Base-by-base conservation (phyloP, 805 yeast species). In the Metschnikowia borealis region DNA sequence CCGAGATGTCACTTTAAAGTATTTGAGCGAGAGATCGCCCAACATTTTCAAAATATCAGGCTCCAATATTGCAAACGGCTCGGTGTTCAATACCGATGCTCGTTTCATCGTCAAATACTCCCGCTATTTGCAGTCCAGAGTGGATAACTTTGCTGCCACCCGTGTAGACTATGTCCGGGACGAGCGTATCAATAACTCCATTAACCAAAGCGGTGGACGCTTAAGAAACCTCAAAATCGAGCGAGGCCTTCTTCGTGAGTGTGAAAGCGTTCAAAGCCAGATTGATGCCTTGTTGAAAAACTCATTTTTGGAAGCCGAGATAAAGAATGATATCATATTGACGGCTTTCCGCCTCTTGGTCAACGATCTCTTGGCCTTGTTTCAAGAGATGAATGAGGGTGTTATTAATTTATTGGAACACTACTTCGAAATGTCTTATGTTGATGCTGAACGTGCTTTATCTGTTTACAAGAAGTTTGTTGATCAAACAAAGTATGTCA, bases 361-460 rank as follows among this genome's bases (percentile, higher is more conserved):
- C n/a, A 87, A 87, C 59, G 99, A 94, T 66, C 74, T 92, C 54
- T 75, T 94, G 56, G 81, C 91, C 1, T 72, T 94, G 37, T 95
- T 89, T 69, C 96, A 92, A 68, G 85, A 88, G 43, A 73, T 94
- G 57, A 94, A 94, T 69, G 98, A 94, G 68, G 99, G 98, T 36
- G 96, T 94, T 23, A 91, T 94, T 59, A 94, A 94, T 60, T 71
- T 94, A 39, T 78, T 94, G 55, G 98, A 94, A 67, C 95, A 92
- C 62, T 94, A 88, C 69, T 94, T 94, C 71, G 99, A 94, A 69
- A 85, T 94, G 82, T 83, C 92, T 35, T 84, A 81, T 57, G 69
- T 71, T 33, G 96, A 92, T 64, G 98, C 97, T 1, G 89, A 86
- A 63, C 78, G 91, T 54, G 91, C 97, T 0, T 77, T 92, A 52